Conservation (phyloP, 2,329 filamentous ascomycete species). For the Aphanoascus verrucosus region DNA sequence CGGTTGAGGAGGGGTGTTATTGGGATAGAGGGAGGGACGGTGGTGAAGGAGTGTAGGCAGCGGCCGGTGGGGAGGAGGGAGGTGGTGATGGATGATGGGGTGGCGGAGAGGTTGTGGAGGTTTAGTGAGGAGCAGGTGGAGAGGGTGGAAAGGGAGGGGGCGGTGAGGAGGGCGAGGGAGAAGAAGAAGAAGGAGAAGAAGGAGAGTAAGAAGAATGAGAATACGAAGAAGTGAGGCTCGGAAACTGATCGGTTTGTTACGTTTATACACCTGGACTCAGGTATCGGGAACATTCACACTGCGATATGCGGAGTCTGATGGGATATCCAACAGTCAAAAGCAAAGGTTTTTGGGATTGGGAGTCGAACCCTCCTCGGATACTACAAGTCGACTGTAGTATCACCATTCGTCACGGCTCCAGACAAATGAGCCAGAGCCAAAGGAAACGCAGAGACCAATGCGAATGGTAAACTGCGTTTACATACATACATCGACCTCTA, state of each 20-base stretch:
- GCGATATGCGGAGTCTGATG: background rate
- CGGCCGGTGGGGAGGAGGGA: slow-evolving; percentile 62
- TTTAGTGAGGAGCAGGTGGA: slow-evolving; percentile 77
- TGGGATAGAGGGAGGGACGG: slow-evolving; percentile 46
- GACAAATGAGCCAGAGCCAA: background rate
- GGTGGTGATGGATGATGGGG: slow-evolving; percentile 64
- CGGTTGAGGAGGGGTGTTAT: slow-evolving; percentile 1
- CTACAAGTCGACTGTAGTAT: too few species aligned
- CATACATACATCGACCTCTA: background rate
- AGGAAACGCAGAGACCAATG: background rate
- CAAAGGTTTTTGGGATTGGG: background rate
- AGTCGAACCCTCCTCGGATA: too few species aligned
- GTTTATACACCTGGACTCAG: too few species aligned
- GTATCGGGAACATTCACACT: too few species aligned
- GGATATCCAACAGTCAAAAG: background rate
- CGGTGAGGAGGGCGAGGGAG: slow-evolving; percentile 47
- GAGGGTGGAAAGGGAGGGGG: slow-evolving; percentile 67
- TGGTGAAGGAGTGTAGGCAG: slow-evolving; percentile 82
- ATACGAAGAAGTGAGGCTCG: slow-evolving; percentile 12
- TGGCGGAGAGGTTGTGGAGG: slow-evolving; percentile 81
- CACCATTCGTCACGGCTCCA: too few species aligned
- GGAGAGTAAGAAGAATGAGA: slow-evolving; percentile 17
- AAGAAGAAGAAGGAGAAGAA: slow-evolving; percentile 41
- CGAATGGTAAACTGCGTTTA: background rate
- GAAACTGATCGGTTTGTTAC: too few species aligned